A percentile compares a stretch with the other conserved stretches of the same genome.
These are phyloP conservation scores for Penicillium ucsense DNA, from an alignment of 495 filamentous ascomycete genomes.

Conservation along the genomic window DNA sequence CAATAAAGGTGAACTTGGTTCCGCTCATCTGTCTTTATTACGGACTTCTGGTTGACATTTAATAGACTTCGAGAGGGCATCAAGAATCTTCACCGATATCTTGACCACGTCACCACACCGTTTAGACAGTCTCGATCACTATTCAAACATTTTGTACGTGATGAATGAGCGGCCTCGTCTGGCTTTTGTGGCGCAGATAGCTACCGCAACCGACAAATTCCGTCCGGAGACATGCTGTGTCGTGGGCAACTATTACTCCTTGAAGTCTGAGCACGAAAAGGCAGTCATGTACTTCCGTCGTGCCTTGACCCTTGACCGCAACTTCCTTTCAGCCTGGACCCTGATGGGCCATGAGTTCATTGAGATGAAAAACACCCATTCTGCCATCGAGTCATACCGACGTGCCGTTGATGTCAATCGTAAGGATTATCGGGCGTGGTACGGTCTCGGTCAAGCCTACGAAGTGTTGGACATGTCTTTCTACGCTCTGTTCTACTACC, in stretches of 20 bases:
- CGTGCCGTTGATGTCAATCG: constrained; percentile 94
- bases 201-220: constrained; percentile 86
- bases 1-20: constrained; percentile 46
- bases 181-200: constrained; percentile 83
- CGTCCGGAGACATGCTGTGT: constrained; percentile 95
- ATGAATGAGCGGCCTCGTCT: constrained; percentile 78
- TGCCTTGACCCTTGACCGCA: constrained; percentile 86
- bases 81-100: constrained; percentile 74
- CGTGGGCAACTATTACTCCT: constrained; percentile 92
- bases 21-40: background rate
- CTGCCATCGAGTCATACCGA: constrained; percentile 93
- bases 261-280: constrained; percentile 92
- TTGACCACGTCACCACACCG: constrained; percentile 74
- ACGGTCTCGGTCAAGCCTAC: constrained; percentile 93
- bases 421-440: constrained; percentile 97
- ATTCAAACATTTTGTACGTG: constrained; percentile 95
- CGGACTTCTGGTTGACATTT: background rate
- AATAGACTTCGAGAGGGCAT: constrained; percentile 72
- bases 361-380: constrained; percentile 98
- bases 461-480: constrained; percentile 96
- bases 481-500: constrained; percentile 95
- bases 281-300: constrained; percentile 96
- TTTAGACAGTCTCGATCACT: constrained; percentile 84
- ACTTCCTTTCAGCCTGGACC: constrained; percentile 91
- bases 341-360: constrained; percentile 99